Evolutionary conservation across 108 stramenopile species (phyloP).

Genomic region (Skeletonema menzelii): DNA sequence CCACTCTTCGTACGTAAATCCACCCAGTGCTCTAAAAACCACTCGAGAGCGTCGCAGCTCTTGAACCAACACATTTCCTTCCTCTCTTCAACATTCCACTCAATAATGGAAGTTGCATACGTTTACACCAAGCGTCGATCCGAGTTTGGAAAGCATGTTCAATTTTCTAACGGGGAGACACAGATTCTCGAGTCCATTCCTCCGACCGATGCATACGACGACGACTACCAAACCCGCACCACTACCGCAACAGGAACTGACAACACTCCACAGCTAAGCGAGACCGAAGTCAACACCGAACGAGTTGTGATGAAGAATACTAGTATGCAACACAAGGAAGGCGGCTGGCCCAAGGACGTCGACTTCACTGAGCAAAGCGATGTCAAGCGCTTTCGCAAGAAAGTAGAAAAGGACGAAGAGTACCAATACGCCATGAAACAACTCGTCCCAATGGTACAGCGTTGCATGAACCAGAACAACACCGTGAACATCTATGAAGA

Average conservation of each 20-base stretch:
- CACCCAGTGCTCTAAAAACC: too few species aligned
- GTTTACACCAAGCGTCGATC: constrained; percentile 63
- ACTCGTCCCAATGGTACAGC: constrained; percentile 73
- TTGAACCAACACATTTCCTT: too few species aligned
- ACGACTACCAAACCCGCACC: constrained; percentile 40
- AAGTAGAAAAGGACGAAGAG: constrained; percentile 88
- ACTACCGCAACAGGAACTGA: constrained; percentile 21
- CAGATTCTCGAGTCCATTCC: constrained; percentile 49
- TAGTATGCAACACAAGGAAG: constrained; percentile 81
- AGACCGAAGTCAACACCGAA: constrained; percentile 82
- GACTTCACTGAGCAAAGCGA: constrained; percentile 85
- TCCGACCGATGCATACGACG: constrained; percentile 48
- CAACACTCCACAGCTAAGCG: constrained; percentile 50
- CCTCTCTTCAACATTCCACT: background rate
- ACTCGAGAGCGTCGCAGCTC: too few species aligned
- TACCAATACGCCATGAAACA: constrained; percentile 72
- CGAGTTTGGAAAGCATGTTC: constrained; percentile 63
- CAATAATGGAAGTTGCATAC: constrained; percentile 53
- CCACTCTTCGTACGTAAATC: too few species aligned
- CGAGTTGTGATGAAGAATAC: constrained; percentile 68
- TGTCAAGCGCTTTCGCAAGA: constrained; percentile 76
- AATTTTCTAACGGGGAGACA: constrained; percentile 60
- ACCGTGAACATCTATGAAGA: constrained; percentile 90
- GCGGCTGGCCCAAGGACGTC: constrained; percentile 93
- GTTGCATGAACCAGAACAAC: constrained; percentile 89